A percentile compares a stretch with the other conserved stretches of the same genome.
These are phyloP conservation scores for Penicillium herquei DNA, from an alignment of 495 filamentous ascomycete species.

Conservation along the genomic window DNA sequence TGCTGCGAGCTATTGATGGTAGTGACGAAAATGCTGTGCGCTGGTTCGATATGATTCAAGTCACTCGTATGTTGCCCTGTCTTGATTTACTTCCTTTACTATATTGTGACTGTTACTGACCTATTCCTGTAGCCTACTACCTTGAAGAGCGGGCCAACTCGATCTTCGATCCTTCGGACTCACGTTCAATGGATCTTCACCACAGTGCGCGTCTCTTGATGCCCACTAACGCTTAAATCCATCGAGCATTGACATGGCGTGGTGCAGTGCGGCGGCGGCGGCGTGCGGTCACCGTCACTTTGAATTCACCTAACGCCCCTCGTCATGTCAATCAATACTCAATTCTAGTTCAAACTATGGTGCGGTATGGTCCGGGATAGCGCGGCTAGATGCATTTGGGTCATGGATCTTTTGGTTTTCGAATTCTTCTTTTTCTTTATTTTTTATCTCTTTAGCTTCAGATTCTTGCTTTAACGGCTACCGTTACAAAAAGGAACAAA, in stretches of 20 bases:
- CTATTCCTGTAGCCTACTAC: conserved; percentile 27
- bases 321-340: too few relatives aligned
- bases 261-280: too few relatives aligned
- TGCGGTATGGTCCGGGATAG: too few relatives aligned
- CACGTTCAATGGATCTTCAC: conserved; percentile 63
- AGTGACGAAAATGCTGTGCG: conserved; percentile 48
- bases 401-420: too few relatives aligned
- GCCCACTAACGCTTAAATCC: conserved; percentile 21
- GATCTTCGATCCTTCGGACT: conserved; percentile 61
- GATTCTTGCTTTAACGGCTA: too few relatives aligned
- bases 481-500: too few relatives aligned
- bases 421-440: too few relatives aligned
- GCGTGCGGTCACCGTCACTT: too few relatives aligned
- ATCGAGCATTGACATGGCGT: background rate
- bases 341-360: too few relatives aligned
- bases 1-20: conserved; percentile 52
- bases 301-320: too few relatives aligned
- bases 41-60: conserved; percentile 62
- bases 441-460: too few relatives aligned
- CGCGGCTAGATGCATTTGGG: too few relatives aligned
- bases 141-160: conserved; percentile 47
- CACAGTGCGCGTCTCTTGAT: conserved; percentile 63
- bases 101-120: background rate
- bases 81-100: background rate
- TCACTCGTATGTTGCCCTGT: conserved; percentile 54